Evolutionary conservation across 345 rosid species (phyloP), one percentile per base, ranked within the genome.

Genomic region (Acer negundo): DNA sequence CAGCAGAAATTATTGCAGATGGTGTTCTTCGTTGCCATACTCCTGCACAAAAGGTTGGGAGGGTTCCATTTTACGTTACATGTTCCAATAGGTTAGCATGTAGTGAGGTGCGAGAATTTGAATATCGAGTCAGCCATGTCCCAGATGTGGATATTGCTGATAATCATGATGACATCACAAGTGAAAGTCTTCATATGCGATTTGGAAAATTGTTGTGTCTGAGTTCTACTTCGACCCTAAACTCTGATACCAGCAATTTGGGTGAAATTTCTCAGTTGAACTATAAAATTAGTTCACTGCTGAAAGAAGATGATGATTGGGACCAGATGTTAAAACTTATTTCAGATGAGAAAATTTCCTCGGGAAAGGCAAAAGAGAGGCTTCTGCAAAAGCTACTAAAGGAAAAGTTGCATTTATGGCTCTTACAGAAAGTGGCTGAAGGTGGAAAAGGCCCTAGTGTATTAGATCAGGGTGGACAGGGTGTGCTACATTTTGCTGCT

Each of bases 41-140:
- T 81, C 95, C 99, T 42, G 70, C 40, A 42, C 96, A 85, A 56
- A 86, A 86, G 81, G 95, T 84, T 74, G 97, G 95, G 62, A 84
- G 86, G 80, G 93, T 96, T 84, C 98, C 98, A 23, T 96, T 96
- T 80, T 96, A 96, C 61, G 86, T 96, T 62, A 92, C 97, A 73
- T 82, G 95, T 85, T 96, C 97, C 80, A 94, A 96, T 82, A 89
- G 97, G 80, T 78, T 91, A 83, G 98, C 98, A 31, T 96, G 99
- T 81, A 96, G 99, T 56, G 97, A 96, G 87, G 93, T 94, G 80
- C 92, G 94, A 74, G 99, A 94, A 82, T 96, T 96, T 80, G 99
- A 96, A 78, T 96, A 82, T 77, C 90, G 85, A 71, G 80, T 61
- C 44, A 72, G 17, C 74, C 81, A 80, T 67, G 61, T 69, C 76